These are phyloP conservation scores for Pelargonium cotyledonis DNA, from an alignment of 441 rosid species.

Conservation along the genomic window DNA sequence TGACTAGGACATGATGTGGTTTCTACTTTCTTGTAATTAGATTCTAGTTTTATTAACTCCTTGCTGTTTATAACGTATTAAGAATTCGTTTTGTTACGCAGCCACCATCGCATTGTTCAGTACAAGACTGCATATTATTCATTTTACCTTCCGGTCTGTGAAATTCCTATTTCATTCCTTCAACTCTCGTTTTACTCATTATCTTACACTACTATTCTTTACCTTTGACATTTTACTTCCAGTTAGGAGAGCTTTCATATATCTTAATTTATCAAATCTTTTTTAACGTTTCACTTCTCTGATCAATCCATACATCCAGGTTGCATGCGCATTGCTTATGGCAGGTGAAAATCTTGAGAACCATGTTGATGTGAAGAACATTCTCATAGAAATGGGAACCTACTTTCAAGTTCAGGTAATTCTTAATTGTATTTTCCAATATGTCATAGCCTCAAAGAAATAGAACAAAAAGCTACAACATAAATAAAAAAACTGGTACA, in stretches of 20 bases:
- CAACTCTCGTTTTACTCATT: background rate
- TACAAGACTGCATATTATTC: slow-evolving; percentile 86
- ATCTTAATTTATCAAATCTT: background rate
- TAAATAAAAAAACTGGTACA: background rate
- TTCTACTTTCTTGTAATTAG: slow-evolving; percentile 5
- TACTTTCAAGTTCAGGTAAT: slow-evolving; percentile 81
- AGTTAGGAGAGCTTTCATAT: background rate
- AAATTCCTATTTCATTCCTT: slow-evolving; percentile 3
- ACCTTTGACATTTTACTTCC: background rate
- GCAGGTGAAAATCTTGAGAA: slow-evolving; percentile 71
- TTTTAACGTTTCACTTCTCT: background rate
- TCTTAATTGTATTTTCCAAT: background rate
- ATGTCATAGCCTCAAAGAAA: background rate
- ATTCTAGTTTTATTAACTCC: slow-evolving; percentile 1
- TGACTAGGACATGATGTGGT: background rate
- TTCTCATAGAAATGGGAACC: slow-evolving; percentile 81
- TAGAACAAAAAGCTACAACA: background rate
- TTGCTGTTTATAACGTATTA: background rate
- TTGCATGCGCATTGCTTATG: slow-evolving; percentile 78
- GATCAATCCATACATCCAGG: slow-evolving; percentile 27
- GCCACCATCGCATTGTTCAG: slow-evolving; percentile 75
- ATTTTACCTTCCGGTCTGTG: slow-evolving; percentile 87
- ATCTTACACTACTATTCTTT: background rate
- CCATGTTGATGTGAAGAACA: slow-evolving; percentile 57
- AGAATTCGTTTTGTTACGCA: slow-evolving; percentile 26